Evolutionary conservation across 2,329 filamentous ascomycete species (phyloP).

Genomic region (Clonostachys rosea): DNA sequence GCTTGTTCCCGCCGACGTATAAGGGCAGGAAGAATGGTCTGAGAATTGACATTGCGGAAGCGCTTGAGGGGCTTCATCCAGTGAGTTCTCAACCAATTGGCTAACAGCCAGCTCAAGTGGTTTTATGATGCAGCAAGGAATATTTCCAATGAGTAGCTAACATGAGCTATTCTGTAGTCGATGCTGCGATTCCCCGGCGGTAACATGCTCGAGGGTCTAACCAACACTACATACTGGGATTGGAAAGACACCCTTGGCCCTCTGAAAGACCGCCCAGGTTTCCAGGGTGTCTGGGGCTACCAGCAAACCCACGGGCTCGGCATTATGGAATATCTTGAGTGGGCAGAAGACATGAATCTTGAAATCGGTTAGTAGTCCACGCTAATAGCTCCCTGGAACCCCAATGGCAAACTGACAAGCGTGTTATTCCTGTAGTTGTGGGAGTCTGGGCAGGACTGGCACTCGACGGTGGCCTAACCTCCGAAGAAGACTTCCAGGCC

Average conservation of each 20-base stretch:
- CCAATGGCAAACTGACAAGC: not conserved
- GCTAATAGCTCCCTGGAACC: not conserved
- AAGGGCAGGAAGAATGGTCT: conserved; percentile 54
- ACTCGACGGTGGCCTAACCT: conserved; percentile 45
- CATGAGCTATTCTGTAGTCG: conserved; percentile 18
- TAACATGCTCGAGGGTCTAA: conserved; percentile 52
- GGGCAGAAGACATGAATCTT: conserved; percentile 56
- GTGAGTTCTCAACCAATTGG: conserved; percentile 16
- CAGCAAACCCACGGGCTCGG: conserved; percentile 59
- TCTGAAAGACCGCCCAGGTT: conserved; percentile 48
- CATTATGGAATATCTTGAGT: conserved; percentile 56
- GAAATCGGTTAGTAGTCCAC: conserved; percentile 31
- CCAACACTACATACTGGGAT: conserved; percentile 38
- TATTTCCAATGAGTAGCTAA: not conserved
- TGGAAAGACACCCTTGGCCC: conserved; percentile 51
- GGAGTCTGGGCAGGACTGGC: conserved; percentile 54
- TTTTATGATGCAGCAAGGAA: not conserved
- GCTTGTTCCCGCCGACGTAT: conserved; percentile 56
- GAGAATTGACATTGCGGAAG: conserved; percentile 47
- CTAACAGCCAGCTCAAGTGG: not conserved
- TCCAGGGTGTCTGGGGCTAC: conserved; percentile 53
- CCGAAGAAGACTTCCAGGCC: conserved; percentile 44
- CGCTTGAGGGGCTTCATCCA: conserved; percentile 45
- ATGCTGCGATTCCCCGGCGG: conserved; percentile 63
- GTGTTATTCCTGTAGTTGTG: conserved; percentile 30